Conservation (phyloP, 192 early-diverging fungal genomes). For the Oehlia diaphana region DNA sequence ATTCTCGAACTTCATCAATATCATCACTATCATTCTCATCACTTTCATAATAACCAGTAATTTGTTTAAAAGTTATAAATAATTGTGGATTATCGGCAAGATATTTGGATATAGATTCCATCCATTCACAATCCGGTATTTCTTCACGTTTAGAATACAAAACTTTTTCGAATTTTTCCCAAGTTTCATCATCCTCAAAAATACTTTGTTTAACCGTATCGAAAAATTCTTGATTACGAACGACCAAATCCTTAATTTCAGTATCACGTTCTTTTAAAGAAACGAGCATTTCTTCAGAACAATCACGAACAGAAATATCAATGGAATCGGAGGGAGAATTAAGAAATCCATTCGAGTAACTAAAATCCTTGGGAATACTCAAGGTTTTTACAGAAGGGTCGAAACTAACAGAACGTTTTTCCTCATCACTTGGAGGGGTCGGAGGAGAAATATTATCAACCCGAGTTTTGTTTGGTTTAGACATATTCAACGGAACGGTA, state of each 20-base stretch:
- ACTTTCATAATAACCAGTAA: constrained; percentile 38
- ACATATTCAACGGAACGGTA: not conserved
- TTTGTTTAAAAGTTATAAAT: constrained; percentile 40
- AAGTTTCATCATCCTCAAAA: constrained; percentile 29
- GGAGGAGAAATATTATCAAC: not conserved
- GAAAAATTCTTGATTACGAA: not conserved
- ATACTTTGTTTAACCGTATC: constrained; percentile 31
- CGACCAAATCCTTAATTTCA: constrained; percentile 12
- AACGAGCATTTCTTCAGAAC: not conserved
- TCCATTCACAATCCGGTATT: constrained; percentile 37
- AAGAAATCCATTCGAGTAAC: not conserved
- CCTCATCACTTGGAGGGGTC: no score
- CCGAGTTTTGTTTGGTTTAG: not conserved
- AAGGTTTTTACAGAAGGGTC: not conserved
- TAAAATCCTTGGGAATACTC: not conserved
- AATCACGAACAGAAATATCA: not conserved
- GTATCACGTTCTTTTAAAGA: not conserved
- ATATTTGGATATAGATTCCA: constrained; percentile 19
- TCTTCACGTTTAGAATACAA: constrained; percentile 32
- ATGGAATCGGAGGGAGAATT: not conserved
- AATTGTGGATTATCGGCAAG: constrained; percentile 28
- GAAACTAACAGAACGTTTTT: not conserved
- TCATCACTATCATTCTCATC: constrained; percentile 30
- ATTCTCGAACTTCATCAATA: not conserved
- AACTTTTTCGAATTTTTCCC: constrained; percentile 35